phyloP scores from a whole-genome alignment of 768 basidiomycete genomes.

The Phlebiopsis gigantea region DNA sequence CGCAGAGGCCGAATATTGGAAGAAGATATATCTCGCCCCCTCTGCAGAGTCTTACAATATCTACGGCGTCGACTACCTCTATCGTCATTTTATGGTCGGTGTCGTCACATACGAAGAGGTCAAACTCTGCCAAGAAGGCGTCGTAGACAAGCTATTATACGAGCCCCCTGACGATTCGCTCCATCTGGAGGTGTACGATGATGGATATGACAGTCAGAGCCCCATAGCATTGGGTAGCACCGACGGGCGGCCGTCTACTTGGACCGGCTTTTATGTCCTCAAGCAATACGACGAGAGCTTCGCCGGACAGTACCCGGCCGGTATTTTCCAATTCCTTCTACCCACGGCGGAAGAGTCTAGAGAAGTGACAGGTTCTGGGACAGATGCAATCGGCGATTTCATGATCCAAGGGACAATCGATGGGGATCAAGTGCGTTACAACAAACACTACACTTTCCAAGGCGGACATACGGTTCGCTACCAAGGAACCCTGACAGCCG shows the following conservation, averaged over 20 bases:
- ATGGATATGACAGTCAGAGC: background rate
- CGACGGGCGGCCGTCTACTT: background rate
- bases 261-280: background rate
- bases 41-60: background rate
- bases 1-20: background rate
- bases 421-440: background rate
- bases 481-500: background rate
- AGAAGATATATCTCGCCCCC: background rate
- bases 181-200: conserved; percentile 1
- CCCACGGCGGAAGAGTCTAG: background rate
- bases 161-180: background rate
- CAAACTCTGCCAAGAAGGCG: background rate
- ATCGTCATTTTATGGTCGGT: background rate
- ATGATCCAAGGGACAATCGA: background rate
- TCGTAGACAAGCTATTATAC: background rate
- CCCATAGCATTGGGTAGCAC: background rate
- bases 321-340: background rate
- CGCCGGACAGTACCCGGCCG: background rate
- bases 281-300: background rate
- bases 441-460: background rate
- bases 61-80: background rate
- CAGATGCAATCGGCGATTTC: background rate
- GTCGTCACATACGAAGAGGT: background rate
- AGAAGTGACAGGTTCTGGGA: background rate
- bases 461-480: background rate